Conservation (phyloP, 495 filamentous ascomycete species). For the Aspergillus egyptiacus region DNA sequence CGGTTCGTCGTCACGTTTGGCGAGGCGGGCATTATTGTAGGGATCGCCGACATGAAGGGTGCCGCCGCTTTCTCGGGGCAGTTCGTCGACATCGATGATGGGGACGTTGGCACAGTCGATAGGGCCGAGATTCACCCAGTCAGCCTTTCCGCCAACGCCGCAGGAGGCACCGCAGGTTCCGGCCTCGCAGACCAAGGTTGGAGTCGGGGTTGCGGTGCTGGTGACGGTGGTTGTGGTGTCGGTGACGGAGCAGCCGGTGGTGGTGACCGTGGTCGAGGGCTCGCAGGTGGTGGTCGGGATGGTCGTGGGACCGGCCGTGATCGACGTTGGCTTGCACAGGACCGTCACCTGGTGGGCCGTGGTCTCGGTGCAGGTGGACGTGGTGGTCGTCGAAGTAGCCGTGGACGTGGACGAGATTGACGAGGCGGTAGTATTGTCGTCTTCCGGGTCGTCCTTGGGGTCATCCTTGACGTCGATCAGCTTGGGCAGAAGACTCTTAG, state of each 20-base stretch:
- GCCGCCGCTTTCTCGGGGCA: not conserved
- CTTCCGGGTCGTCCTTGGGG: not conserved
- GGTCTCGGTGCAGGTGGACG: not conserved
- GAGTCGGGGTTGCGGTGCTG: not conserved
- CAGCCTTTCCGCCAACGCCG: not conserved
- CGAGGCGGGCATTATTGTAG: not conserved
- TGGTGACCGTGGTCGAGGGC: constrained; percentile 1
- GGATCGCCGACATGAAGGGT: not conserved
- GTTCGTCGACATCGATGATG: not conserved
- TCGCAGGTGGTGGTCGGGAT: not conserved
- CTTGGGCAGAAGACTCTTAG: not conserved
- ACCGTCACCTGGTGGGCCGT: not conserved
- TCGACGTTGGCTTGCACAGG: not conserved
- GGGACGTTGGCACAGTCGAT: not conserved
- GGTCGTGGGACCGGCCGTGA: not conserved
- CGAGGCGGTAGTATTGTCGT: not conserved
- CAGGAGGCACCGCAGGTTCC: not conserved
- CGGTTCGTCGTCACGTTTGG: not conserved
- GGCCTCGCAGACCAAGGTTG: not conserved
- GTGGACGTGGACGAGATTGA: not conserved
- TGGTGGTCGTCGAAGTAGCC: not conserved
- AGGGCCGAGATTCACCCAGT: not conserved
- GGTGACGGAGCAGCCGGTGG: constrained; percentile 7
- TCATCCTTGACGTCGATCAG: not conserved
- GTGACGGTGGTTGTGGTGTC: constrained; percentile 4